A percentile compares a stretch with the other conserved stretches of the same genome.
These are phyloP conservation scores for Cichorium intybus DNA, from an alignment of 140 eudicot species.

Conservation along the genomic window DNA sequence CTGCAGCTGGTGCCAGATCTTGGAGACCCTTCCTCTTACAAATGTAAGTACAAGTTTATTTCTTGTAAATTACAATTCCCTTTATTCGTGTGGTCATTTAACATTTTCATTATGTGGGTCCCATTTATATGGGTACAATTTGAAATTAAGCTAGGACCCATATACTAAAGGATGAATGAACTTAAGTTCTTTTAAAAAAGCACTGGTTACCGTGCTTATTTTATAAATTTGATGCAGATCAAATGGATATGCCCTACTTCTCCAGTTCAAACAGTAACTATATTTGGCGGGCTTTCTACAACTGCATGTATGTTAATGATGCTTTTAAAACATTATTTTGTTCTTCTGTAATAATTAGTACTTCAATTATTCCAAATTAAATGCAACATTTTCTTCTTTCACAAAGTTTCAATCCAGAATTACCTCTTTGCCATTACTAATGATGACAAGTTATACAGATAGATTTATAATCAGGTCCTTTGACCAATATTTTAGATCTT, in stretches of 20 bases:
- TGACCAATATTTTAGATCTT: neutral
- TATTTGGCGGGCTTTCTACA: constrained; percentile 86
- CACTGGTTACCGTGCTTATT: too few relatives aligned
- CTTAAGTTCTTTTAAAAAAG: too few relatives aligned
- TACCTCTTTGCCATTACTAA: constrained; percentile 1
- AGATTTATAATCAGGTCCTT: too few relatives aligned
- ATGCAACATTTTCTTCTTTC: constrained; percentile 7
- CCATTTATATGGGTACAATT: too few relatives aligned
- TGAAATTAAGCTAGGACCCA: too few relatives aligned
- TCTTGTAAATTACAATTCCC: neutral
- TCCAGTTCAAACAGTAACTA: constrained; percentile 66
- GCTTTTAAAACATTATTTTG: neutral
- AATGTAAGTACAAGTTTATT: constrained; percentile 51
- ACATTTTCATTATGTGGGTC: too few relatives aligned
- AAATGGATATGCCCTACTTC: constrained; percentile 97
- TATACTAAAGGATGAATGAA: neutral
- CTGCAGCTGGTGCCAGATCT: constrained; percentile 77
- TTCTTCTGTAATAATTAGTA: neutral
- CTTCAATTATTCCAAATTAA: constrained; percentile 1
- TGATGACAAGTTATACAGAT: too few relatives aligned
- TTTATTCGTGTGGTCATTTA: neutral
- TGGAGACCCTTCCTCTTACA: constrained; percentile 86
- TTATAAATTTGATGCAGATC: constrained; percentile 46
- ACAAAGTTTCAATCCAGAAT: neutral
- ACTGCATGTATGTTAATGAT: constrained; percentile 74